Evolutionary conservation across 1,139 yeast species (phyloP), one percentile per base, ranked within the genome.

Genomic region (Groenewaldozyma sp.): DNA sequence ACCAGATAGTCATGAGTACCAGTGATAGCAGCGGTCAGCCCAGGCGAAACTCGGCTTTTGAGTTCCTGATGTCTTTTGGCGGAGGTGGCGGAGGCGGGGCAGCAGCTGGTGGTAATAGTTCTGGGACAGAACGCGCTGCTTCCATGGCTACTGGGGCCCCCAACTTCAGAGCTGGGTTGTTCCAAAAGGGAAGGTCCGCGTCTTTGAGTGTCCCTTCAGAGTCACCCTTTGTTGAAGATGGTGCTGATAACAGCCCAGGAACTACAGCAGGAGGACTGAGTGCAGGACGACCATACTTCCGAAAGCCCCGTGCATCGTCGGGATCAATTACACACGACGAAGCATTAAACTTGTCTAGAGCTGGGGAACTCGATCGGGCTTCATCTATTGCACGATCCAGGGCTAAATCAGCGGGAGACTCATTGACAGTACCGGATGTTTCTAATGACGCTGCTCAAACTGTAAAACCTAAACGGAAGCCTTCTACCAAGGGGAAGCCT

Each of bases 331-430:
- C 62, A 4, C 60, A 60, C 24, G 66, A 62, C 42, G 65, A 62
- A 41, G 66, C 66, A 9, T 49, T 62, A 45, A 62, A 62, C 45
- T 51, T 62, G 38, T 52, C 63, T 6, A 50, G 66, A 9, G 64
- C 65, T 6, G 55, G 53, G 3, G 43, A 43, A 35, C 43, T 37
- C 35, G 39, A 41, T 7, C 28, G 43, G 37, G 42, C 41, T 28
- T 28, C 41, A 18, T 38, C 53, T 21, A 31, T 22, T 4, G 34
- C 24, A 14, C 14, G 33, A 18, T 16, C 22, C 17, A 19, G 10
- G 7, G 36, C 16, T 13, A 28, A 35, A 39, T 34, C 31, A 22
- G 10, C 31, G 16, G 31, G 16, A 6, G 17, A 7, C 22, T 13
- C 33, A 13, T n/a, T 6, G 6, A 27, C 31, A 6, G 14, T 17